These are phyloP conservation scores for Penicillium sp. DNA, from an alignment of 2,329 filamentous ascomycete genomes.

Conservation along the genomic window DNA sequence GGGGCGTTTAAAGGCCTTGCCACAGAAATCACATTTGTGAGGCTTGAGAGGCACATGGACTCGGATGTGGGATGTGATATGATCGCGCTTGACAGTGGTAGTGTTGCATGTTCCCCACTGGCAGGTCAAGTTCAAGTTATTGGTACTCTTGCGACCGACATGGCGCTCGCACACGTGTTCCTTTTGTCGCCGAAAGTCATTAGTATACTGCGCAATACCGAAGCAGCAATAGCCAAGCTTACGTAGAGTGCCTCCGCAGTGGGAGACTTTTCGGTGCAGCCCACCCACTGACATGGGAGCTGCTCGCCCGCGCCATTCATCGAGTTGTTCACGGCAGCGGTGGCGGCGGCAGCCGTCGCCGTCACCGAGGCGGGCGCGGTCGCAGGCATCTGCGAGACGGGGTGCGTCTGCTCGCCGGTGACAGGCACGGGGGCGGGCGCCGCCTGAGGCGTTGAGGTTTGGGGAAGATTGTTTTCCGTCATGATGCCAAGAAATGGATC, in stretches of 20 bases:
- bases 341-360: conserved; percentile 38
- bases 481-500: conserved; percentile 41
- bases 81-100: conserved; percentile 96
- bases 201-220: not conserved
- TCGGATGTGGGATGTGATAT: conserved; percentile 98
- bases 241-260: conserved; percentile 63
- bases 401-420: conserved; percentile 22
- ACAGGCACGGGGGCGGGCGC: conserved; percentile 26
- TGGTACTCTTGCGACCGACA: conserved; percentile 97
- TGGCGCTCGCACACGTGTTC: conserved; percentile 98
- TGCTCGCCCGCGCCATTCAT: conserved; percentile 39
- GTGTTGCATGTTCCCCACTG: conserved; percentile 96
- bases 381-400: conserved; percentile 25
- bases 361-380: conserved; percentile 32
- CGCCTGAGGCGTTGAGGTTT: conserved; percentile 25
- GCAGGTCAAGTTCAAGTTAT: conserved; percentile 96
- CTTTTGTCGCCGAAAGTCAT: conserved; percentile 46
- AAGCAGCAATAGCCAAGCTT: conserved; percentile 26
- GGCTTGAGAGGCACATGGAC: conserved; percentile 99
- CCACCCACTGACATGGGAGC: conserved; percentile 60
- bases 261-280: conserved; percentile 59
- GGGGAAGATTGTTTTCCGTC: conserved; percentile 38
- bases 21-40: conserved; percentile 98
- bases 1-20: conserved; percentile 97
- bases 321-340: conserved; percentile 35